These are phyloP conservation scores for Hamigera avellanea DNA, from an alignment of 495 filamentous ascomycete genomes.

Conservation along the genomic window DNA sequence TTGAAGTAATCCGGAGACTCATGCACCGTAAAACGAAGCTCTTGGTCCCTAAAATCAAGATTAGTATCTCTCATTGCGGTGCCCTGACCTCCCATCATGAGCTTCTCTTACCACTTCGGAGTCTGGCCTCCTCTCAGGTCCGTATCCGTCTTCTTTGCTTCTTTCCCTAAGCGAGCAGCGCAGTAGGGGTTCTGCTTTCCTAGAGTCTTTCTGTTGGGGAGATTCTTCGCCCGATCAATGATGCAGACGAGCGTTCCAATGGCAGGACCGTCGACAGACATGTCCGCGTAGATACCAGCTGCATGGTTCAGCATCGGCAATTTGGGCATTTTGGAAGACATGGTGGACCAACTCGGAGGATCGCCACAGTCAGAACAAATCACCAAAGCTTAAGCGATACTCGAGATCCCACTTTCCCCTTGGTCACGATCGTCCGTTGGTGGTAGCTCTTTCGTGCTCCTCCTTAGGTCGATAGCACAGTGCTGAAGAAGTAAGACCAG, in stretches of 20 bases:
- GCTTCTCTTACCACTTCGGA: constrained; percentile 65
- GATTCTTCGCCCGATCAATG: constrained; percentile 87
- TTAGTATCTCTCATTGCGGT: no score
- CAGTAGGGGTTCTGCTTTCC: constrained; percentile 98
- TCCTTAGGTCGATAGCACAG: no score
- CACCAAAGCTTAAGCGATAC: no score
- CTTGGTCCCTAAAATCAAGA: constrained; percentile 72
- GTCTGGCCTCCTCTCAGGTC: constrained; percentile 93
- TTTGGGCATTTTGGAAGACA: constrained; percentile 22
- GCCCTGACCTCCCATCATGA: no score
- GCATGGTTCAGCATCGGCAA: constrained; percentile 49
- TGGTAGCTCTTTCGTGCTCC: no score
- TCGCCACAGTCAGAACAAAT: no score
- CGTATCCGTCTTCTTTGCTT: constrained; percentile 94
- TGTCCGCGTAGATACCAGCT: constrained; percentile 91
- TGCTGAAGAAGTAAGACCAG: no score
- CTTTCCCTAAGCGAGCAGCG: constrained; percentile 85
- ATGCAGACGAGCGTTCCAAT: constrained; percentile 90
- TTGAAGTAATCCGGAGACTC: constrained; percentile 92
- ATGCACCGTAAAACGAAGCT: constrained; percentile 90
- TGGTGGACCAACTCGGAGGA: constrained; percentile 5
- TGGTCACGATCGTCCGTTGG: no score
- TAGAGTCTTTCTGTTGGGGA: constrained; percentile 92
- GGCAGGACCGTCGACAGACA: constrained; percentile 85
- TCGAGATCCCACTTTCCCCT: no score